Conservation (phyloP, 768 basidiomycete species). For the Heimioporus sp. region DNA sequence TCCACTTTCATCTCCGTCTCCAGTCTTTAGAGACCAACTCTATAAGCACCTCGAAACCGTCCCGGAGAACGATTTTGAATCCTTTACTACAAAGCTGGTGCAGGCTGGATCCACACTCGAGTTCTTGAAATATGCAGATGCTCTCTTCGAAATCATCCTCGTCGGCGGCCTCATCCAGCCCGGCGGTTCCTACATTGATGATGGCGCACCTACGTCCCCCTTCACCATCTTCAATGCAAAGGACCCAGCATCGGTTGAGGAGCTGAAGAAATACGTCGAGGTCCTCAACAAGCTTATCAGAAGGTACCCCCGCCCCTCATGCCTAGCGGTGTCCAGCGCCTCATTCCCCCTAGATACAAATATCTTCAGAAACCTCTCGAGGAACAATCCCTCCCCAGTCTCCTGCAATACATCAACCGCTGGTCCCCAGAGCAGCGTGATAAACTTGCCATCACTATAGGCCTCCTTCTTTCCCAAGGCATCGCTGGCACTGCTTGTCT, state of each 20-base stretch:
- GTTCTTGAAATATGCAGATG: constrained; percentile 94
- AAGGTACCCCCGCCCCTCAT: constrained; percentile 49
- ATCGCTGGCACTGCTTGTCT: constrained; percentile 77
- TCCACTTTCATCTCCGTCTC: constrained; percentile 12
- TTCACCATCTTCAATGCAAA: constrained; percentile 86
- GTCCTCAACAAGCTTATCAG: constrained; percentile 95
- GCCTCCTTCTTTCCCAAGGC: constrained; percentile 81
- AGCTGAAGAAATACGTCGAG: constrained; percentile 91
- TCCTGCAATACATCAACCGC: constrained; percentile 87
- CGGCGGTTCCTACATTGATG: constrained; percentile 88
- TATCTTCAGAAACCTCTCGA: constrained; percentile 98
- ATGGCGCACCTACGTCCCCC: constrained; percentile 79
- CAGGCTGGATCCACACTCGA: constrained; percentile 93
- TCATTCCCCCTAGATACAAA: constrained; percentile 70
- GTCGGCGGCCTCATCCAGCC: constrained; percentile 96
- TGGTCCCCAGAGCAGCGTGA: constrained; percentile 77
- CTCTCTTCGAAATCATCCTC: constrained; percentile 93
- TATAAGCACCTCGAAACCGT: constrained; percentile 89
- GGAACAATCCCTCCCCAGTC: constrained; percentile 72
- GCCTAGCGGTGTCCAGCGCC: not conserved
- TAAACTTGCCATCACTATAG: constrained; percentile 79
- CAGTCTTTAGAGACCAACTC: constrained; percentile 92
- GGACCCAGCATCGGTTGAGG: constrained; percentile 74
- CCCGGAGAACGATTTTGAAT: constrained; percentile 76
- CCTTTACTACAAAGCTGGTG: constrained; percentile 77